Conservation (phyloP, 2,329 filamentous ascomycete genomes). For the Epichloe festucae region DNA sequence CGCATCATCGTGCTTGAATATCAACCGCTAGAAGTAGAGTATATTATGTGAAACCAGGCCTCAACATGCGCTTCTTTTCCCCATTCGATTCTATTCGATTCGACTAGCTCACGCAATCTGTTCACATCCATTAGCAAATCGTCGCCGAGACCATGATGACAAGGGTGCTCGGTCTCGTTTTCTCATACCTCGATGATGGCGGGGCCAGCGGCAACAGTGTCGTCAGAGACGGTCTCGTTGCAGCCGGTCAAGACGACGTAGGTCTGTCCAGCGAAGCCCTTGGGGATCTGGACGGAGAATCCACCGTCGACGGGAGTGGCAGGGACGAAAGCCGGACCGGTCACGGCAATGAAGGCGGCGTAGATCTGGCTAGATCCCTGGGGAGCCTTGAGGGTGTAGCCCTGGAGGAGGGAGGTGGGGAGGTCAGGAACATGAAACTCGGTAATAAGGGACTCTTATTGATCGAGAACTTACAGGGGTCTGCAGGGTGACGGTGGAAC, state of each 20-base stretch:
- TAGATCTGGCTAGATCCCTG: not conserved
- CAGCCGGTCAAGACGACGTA: slow-evolving; percentile 23
- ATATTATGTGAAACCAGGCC: too few relatives aligned
- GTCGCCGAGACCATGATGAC: too few relatives aligned
- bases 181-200: slow-evolving; percentile 17
- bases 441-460: too few relatives aligned
- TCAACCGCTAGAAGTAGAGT: too few relatives aligned
- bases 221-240: slow-evolving; percentile 18
- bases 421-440: not conserved
- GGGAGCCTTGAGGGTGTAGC: slow-evolving; percentile 1
- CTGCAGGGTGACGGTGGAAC: slow-evolving; percentile 13
- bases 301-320: slow-evolving; percentile 1
- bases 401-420: not conserved
- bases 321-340: slow-evolving; percentile 5
- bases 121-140: too few relatives aligned
- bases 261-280: slow-evolving; percentile 18
- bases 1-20: too few relatives aligned
- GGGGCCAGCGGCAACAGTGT: slow-evolving; percentile 22
- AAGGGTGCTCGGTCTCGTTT: too few relatives aligned
- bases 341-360: slow-evolving; percentile 6
- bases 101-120: too few relatives aligned
- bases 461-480: slow-evolving; percentile 10
- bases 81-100: too few relatives aligned
- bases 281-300: slow-evolving; percentile 9
- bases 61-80: too few relatives aligned